These are phyloP conservation scores for Cyberlindnera veronae DNA, from an alignment of 805 yeast species.

Conservation along the genomic window DNA sequence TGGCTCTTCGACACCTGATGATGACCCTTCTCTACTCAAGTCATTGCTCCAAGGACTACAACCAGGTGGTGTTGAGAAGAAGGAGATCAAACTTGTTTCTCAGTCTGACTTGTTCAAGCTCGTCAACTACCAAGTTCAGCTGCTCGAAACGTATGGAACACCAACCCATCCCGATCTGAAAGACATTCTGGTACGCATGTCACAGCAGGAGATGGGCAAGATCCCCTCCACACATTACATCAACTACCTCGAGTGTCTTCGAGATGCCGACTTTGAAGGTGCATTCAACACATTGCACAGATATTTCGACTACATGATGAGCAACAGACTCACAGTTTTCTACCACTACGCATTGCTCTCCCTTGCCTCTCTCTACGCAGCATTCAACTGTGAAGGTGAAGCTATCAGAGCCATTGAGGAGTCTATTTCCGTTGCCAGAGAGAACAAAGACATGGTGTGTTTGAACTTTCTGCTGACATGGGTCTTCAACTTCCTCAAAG, in stretches of 20 bases:
- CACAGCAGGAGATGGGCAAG: constrained; percentile 41
- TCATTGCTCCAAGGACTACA: constrained; percentile 8
- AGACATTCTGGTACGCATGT: constrained; percentile 41
- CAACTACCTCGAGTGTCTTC: constrained; percentile 55
- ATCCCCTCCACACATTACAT: constrained; percentile 52
- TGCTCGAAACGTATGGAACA: constrained; percentile 50
- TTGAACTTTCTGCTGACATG: constrained; percentile 70
- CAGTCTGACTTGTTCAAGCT: constrained; percentile 48
- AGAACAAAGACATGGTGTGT: constrained; percentile 71
- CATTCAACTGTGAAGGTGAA: constrained; percentile 53
- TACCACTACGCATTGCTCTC: constrained; percentile 78
- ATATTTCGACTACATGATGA: constrained; percentile 75
- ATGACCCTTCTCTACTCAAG: constrained; percentile 21
- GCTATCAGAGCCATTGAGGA: constrained; percentile 82
- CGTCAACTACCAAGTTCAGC: constrained; percentile 49
- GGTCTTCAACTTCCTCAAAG: constrained; percentile 66
- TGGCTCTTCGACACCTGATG: constrained; percentile 20
- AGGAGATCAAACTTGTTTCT: constrained; percentile 38
- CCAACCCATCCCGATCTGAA: constrained; percentile 44
- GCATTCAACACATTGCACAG: constrained; percentile 53
- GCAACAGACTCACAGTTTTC: constrained; percentile 55
- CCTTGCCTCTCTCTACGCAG: constrained; percentile 67
- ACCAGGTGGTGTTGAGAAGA: constrained; percentile 2
- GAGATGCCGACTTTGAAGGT: constrained; percentile 54
- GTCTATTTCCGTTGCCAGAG: constrained; percentile 84